Percentiles rank a stretch among this genome's conserved stretches.
phyloP scores from a whole-genome alignment of 805 yeast genomes.

The Diddensiella transvaalensis region DNA sequence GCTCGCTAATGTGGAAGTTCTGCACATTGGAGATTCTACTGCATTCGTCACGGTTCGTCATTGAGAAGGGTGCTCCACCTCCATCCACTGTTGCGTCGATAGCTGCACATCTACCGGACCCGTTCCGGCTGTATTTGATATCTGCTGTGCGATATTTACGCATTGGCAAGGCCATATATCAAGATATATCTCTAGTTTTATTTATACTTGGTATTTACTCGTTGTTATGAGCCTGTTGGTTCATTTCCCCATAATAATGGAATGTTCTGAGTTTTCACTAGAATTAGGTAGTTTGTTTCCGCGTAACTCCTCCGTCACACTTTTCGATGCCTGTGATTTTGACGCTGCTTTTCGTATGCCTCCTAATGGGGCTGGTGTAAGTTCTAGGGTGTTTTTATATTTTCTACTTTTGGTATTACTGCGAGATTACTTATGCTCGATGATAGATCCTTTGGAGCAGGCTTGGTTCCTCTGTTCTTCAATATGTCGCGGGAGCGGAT shows the following conservation, averaged over 20 bases:
- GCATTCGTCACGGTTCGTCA: slow-evolving; percentile 22
- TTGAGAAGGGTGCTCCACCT: slow-evolving; percentile 26
- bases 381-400: slow-evolving; percentile 6
- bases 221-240: background rate
- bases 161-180: slow-evolving; percentile 16
- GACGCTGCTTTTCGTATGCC: slow-evolving; percentile 27
- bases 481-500: slow-evolving; percentile 33
- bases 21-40: slow-evolving; percentile 24
- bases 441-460: slow-evolving; percentile 29
- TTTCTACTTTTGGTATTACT: background rate
- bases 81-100: slow-evolving; percentile 25
- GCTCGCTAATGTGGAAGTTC: slow-evolving; percentile 20
- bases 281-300: too few species aligned
- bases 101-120: slow-evolving; percentile 29
- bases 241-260: too few species aligned
- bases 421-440: too few species aligned
- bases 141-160: slow-evolving; percentile 19
- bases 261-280: too few species aligned
- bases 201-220: slow-evolving; percentile 26
- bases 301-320: too few species aligned
- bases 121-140: slow-evolving; percentile 25
- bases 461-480: slow-evolving; percentile 33
- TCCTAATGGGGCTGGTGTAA: slow-evolving; percentile 30
- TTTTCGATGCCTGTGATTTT: slow-evolving; percentile 23
- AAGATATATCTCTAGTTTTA: slow-evolving; percentile 28